Evolutionary conservation across 2,329 filamentous ascomycete species (phyloP).

Genomic region (Orbilia brochopaga): DNA sequence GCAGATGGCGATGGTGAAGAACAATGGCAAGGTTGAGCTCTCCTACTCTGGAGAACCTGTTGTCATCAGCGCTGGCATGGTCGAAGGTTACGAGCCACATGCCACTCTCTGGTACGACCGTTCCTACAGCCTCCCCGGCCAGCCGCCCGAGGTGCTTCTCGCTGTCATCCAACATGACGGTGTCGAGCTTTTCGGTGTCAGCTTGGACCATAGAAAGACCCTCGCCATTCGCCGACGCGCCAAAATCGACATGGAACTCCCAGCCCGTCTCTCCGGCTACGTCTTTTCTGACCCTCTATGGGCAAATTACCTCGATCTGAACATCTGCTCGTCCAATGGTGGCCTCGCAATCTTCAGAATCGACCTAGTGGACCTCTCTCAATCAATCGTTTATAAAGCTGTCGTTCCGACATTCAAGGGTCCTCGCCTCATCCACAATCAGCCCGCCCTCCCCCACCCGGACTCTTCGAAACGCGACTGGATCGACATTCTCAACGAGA

Average conservation of each 20-base stretch:
- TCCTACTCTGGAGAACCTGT: constrained; percentile 7
- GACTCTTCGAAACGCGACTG: constrained; percentile 34
- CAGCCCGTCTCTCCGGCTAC: constrained; percentile 25
- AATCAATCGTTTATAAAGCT: constrained; percentile 39
- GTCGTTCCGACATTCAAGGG: constrained; percentile 17
- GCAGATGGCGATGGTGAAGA: constrained; percentile 21
- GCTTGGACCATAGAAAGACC: constrained; percentile 10
- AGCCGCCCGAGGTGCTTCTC: constrained; percentile 24
- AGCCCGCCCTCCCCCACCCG: constrained; percentile 23
- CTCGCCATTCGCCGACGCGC: neutral
- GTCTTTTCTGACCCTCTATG: constrained; percentile 42
- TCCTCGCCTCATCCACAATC: constrained; percentile 23
- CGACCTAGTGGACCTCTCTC: constrained; percentile 19
- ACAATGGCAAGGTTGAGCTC: neutral
- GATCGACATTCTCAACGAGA: constrained; percentile 46
- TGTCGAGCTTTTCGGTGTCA: constrained; percentile 25
- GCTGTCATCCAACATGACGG: constrained; percentile 36
- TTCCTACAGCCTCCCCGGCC: constrained; percentile 8
- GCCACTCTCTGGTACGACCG: constrained; percentile 38
- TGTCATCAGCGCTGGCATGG: constrained; percentile 12
- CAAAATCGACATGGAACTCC: constrained; percentile 33
- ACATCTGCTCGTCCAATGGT: constrained; percentile 33
- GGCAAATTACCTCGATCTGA: constrained; percentile 41
- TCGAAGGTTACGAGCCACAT: constrained; percentile 35
- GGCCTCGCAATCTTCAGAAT: constrained; percentile 43